These are phyloP conservation scores for Psilocybe cubensis DNA, from an alignment of 768 basidiomycete genomes.

Conservation along the genomic window DNA sequence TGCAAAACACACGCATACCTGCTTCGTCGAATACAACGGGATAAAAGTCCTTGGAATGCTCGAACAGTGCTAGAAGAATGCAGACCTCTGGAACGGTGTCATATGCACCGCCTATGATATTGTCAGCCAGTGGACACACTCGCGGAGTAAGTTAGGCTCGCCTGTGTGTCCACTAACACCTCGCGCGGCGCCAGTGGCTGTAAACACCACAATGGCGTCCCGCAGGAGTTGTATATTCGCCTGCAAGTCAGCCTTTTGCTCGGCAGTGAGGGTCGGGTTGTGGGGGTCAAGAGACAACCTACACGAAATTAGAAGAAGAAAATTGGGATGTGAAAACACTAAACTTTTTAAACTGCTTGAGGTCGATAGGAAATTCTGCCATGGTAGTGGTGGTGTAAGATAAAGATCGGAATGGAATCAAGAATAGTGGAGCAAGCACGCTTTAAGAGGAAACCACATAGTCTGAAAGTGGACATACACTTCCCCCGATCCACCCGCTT, in stretches of 20 bases:
- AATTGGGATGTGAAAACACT: background rate
- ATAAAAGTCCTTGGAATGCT: slow-evolving; percentile 61
- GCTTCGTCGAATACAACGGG: slow-evolving; percentile 84
- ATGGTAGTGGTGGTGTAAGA: slow-evolving; percentile 27
- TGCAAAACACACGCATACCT: slow-evolving; percentile 45
- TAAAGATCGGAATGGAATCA: slow-evolving; percentile 2
- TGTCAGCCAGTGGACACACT: slow-evolving; percentile 7
- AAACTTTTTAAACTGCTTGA: slow-evolving; percentile 76
- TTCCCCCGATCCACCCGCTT: background rate
- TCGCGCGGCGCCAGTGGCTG: slow-evolving; percentile 82
- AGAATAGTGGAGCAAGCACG: background rate
- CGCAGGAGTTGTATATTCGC: slow-evolving; percentile 81
- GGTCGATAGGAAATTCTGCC: slow-evolving; percentile 73
- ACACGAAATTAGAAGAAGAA: slow-evolving; percentile 11
- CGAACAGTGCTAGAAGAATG: slow-evolving; percentile 76
- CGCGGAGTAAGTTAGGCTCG: slow-evolving; percentile 24
- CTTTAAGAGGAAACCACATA: background rate
- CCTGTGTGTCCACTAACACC: slow-evolving; percentile 90
- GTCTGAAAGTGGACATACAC: background rate
- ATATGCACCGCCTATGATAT: slow-evolving; percentile 56
- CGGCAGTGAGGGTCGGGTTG: slow-evolving; percentile 61
- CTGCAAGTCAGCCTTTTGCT: slow-evolving; percentile 60
- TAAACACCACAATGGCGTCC: slow-evolving; percentile 86
- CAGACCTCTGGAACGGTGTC: slow-evolving; percentile 87
- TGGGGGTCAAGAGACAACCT: slow-evolving; percentile 78